A percentile compares a stretch with the other conserved stretches of the same genome.
Evolutionary conservation across 257 asterid species (phyloP).

Genomic region (Solanum pinnatisectum): DNA sequence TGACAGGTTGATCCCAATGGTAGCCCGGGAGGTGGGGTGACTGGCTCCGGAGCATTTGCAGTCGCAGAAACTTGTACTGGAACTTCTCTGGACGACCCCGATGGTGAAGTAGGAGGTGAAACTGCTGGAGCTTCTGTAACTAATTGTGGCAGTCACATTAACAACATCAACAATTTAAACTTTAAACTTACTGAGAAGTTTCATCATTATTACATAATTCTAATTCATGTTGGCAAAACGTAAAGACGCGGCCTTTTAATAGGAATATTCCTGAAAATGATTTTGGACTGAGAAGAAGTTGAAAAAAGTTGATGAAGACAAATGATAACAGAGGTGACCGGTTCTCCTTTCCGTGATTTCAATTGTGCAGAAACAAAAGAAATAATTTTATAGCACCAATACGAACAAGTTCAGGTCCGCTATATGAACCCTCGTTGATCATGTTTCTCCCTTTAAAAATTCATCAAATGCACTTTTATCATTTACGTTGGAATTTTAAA

Average conservation of each 20-base stretch:
- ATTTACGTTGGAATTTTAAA: background rate
- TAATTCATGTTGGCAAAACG: background rate
- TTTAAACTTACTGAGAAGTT: background rate
- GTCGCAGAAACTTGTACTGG: background rate
- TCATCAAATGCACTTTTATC: background rate
- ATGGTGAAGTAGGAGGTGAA: background rate
- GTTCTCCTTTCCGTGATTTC: background rate
- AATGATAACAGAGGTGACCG: background rate
- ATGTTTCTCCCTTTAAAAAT: background rate
- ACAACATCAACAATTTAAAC: background rate
- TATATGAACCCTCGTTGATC: background rate
- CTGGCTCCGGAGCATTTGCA: background rate
- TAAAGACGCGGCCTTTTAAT: background rate
- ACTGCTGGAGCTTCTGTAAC: background rate
- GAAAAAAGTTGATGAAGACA: background rate
- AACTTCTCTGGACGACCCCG: background rate
- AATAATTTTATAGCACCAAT: background rate
- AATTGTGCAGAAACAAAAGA: background rate
- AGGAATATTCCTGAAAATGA: background rate
- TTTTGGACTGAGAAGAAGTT: background rate
- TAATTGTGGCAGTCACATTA: background rate
- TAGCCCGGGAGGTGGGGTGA: background rate
- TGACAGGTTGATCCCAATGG: background rate
- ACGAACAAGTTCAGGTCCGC: background rate
- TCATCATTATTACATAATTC: background rate